Conservation (phyloP, 176 grass and related monocot genomes). For the Bolboschoenus planiculmis region DNA sequence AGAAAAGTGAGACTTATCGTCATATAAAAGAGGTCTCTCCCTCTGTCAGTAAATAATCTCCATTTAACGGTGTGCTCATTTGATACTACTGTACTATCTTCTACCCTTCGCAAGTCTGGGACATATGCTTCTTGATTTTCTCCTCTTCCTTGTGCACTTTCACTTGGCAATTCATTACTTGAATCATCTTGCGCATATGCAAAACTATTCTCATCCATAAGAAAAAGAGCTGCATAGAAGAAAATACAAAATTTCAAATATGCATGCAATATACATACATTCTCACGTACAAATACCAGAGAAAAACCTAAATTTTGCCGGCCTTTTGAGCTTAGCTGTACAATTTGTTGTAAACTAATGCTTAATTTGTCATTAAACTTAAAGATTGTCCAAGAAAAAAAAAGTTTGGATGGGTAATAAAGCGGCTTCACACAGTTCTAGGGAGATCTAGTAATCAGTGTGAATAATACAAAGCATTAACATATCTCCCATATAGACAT, state of each 20-base stretch:
- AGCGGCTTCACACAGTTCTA: background rate
- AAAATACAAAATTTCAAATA: background rate
- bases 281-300: background rate
- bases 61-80: constrained; percentile 81
- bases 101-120: constrained; percentile 43
- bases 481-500: no score
- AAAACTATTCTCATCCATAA: constrained; percentile 36
- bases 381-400: background rate
- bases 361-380: background rate
- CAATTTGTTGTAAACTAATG: background rate
- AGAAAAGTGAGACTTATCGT: no score
- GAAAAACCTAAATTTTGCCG: background rate
- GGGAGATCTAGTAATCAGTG: background rate
- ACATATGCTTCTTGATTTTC: constrained; percentile 26
- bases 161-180: constrained; percentile 28
- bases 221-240: constrained; percentile 37
- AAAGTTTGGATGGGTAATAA: background rate
- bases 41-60: constrained; percentile 84
- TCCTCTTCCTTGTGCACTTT: constrained; percentile 32
- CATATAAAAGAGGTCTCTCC: constrained; percentile 46
- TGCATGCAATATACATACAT: background rate
- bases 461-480: background rate
- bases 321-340: background rate
- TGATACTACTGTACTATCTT: constrained; percentile 86
- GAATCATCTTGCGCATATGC: constrained; percentile 58